Conservation (phyloP, 2,329 filamentous ascomycete species). For the Berkeleyomyces rouxiae region DNA sequence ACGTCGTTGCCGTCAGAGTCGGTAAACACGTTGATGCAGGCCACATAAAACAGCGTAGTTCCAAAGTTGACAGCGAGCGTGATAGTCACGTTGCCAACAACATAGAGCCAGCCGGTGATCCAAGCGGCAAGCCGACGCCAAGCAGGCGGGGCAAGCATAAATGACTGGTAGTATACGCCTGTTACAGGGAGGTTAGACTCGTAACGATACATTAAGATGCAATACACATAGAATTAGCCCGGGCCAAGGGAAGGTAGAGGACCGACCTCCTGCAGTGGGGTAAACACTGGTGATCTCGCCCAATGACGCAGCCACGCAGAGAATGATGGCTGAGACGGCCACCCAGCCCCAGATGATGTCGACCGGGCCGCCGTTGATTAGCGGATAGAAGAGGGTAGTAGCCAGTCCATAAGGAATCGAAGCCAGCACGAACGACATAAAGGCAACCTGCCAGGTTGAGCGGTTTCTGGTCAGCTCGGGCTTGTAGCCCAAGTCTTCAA, state of each 20-base stretch:
- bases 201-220: conserved; percentile 1
- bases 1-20: conserved; percentile 27
- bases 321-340: conserved; percentile 48
- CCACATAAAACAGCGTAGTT: conserved; percentile 47
- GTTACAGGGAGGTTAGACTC: background rate
- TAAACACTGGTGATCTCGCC: conserved; percentile 63
- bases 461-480: conserved; percentile 47
- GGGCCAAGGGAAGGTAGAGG: background rate
- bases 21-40: conserved; percentile 39
- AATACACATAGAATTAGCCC: background rate
- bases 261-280: conserved; percentile 51
- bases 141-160: conserved; percentile 47
- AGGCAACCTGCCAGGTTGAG: conserved; percentile 52
- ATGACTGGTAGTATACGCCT: conserved; percentile 60
- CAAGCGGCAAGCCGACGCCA: conserved; percentile 50
- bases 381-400: conserved; percentile 51
- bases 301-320: conserved; percentile 53
- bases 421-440: conserved; percentile 62
- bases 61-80: conserved; percentile 72
- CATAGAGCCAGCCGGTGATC: conserved; percentile 61
- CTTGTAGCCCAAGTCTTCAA: conserved; percentile 49
- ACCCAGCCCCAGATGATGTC: conserved; percentile 62
- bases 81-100: conserved; percentile 68
- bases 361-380: conserved; percentile 48
- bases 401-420: conserved; percentile 59